phyloP scores from a whole-genome alignment of 1,284 basidiomycete species.

The Cystobasidium slooffiae region DNA sequence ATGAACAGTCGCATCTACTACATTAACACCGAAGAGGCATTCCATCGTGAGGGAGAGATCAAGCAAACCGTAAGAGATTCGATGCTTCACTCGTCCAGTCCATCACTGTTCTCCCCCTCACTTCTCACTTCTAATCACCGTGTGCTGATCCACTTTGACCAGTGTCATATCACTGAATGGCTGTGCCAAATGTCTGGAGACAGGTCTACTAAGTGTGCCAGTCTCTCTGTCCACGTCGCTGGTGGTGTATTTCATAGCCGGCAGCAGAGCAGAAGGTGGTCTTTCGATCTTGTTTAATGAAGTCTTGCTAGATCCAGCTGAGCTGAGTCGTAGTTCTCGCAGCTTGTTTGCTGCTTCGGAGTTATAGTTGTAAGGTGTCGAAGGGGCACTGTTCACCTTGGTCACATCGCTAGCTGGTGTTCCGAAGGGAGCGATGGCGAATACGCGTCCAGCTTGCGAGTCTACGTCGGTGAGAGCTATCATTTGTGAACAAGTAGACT shows the following conservation, averaged over 20 bases:
- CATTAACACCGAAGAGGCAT: no score
- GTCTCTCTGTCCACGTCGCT: not conserved
- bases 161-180: not conserved
- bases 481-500: no score
- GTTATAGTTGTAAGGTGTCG: not conserved
- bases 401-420: constrained; percentile 17
- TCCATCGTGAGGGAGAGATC: no score
- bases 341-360: constrained; percentile 18
- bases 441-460: not conserved
- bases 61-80: no score
- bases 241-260: not conserved
- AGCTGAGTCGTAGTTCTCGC: constrained; percentile 19
- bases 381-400: constrained; percentile 8
- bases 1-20: no score
- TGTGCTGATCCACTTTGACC: constrained; percentile 9
- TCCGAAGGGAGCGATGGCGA: not conserved
- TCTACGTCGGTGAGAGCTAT: no score
- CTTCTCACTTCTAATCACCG: not conserved
- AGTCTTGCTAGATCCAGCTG: not conserved
- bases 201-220: not conserved
- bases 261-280: not conserved
- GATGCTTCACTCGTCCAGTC: no score
- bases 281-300: not conserved
- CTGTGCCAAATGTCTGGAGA: not conserved
- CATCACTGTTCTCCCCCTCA: no score